Conservation (phyloP, 805 yeast genomes). For the Teunomyces barrocoloradensis region DNA sequence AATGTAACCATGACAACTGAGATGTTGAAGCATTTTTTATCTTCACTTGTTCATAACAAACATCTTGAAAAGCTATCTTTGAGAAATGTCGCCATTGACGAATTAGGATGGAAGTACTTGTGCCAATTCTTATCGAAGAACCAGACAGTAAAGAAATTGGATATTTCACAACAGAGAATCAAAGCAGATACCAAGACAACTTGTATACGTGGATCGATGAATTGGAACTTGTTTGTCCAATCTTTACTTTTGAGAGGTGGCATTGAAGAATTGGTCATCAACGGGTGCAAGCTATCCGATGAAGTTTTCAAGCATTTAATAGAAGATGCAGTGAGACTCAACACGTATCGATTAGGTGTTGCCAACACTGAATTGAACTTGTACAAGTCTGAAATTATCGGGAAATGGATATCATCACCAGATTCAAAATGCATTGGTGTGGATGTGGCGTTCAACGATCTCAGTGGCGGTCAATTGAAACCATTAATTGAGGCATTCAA, state of each 20-base stretch:
- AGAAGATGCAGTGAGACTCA: conserved; percentile 36
- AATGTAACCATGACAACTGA: conserved; percentile 54
- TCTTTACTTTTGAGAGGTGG: conserved; percentile 48
- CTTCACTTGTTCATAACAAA: conserved; percentile 43
- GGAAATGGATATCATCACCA: conserved; percentile 47
- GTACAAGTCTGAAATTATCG: conserved; percentile 39
- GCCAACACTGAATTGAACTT: conserved; percentile 50
- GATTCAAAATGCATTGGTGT: conserved; percentile 50
- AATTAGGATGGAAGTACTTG: conserved; percentile 48
- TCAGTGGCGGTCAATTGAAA: conserved; percentile 44
- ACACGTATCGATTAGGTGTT: conserved; percentile 51
- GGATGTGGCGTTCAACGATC: conserved; percentile 54
- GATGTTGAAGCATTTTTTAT: conserved; percentile 50
- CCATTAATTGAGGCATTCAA: conserved; percentile 46
- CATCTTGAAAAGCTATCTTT: conserved; percentile 51
- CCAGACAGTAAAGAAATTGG: conserved; percentile 46
- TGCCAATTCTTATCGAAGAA: conserved; percentile 49
- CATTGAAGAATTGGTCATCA: conserved; percentile 55
- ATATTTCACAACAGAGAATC: conserved; percentile 55
- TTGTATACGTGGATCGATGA: conserved; percentile 44
- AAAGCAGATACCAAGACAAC: conserved; percentile 42
- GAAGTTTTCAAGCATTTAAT: conserved; percentile 41
- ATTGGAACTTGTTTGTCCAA: conserved; percentile 50
- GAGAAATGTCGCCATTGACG: conserved; percentile 55
- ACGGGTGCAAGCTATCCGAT: conserved; percentile 51